Evolutionary conservation across 2,329 filamentous ascomycete species (phyloP).

Genomic region (Xylaria sp.): DNA sequence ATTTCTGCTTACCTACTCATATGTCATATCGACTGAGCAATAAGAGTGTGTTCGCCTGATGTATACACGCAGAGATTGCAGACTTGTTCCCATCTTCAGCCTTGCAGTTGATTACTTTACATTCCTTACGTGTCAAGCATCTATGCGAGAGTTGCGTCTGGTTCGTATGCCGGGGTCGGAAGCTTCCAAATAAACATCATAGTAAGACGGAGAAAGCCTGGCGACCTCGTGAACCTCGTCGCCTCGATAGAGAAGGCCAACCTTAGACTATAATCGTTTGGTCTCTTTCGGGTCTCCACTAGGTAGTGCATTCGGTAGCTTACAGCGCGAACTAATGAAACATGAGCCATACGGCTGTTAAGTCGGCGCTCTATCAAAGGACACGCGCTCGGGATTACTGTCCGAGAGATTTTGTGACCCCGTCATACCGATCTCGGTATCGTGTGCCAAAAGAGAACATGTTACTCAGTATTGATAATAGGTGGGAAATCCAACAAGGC

Average conservation of each 20-base stretch:
- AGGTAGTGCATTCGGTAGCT: background rate
- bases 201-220: constrained; percentile 30
- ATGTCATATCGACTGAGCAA: background rate
- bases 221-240: constrained; percentile 21
- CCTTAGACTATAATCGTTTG: background rate
- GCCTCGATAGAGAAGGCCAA: constrained; percentile 1
- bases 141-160: constrained; percentile 33
- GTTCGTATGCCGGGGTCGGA: constrained; percentile 27
- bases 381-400: too few species aligned
- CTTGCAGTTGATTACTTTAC: constrained; percentile 17
- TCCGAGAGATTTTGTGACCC: too few species aligned
- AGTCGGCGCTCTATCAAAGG: too few species aligned
- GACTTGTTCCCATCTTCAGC: constrained; percentile 6
- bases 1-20: background rate
- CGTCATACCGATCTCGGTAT: too few species aligned
- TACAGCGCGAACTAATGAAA: constrained; percentile 3
- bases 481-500: background rate
- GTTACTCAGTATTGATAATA: too few species aligned
- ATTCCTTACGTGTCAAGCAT: background rate
- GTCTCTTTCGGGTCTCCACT: constrained; percentile 8
- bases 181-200: constrained; percentile 22
- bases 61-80: constrained; percentile 1
- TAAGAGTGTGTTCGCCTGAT: background rate
- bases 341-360: too few species aligned
- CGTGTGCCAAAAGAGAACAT: too few species aligned